These are phyloP conservation scores for Petunia secreta DNA, from an alignment of 257 asterid species.

Conservation along the genomic window DNA sequence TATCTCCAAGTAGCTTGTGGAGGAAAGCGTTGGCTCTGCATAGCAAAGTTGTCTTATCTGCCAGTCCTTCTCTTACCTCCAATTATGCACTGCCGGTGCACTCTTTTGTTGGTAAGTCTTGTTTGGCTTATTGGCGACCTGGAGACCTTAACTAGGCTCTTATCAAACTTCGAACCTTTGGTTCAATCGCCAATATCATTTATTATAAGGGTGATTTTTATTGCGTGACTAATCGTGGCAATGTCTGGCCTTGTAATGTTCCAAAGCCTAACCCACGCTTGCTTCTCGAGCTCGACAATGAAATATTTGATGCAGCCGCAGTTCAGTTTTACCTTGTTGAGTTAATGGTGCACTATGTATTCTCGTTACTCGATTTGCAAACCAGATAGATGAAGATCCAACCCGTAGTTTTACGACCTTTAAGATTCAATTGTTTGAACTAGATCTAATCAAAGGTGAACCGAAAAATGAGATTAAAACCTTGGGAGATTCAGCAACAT, in stretches of 20 bases:
- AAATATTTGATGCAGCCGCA: not conserved
- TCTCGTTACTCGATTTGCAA: not conserved
- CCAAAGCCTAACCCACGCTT: not conserved
- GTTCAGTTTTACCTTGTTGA: not conserved
- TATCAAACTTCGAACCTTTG: not conserved
- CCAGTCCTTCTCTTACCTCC: not conserved
- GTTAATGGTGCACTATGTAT: not conserved
- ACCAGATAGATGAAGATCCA: no score
- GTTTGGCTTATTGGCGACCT: not conserved
- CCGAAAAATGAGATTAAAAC: not conserved
- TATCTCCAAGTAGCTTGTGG: no score
- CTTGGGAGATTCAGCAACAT: not conserved
- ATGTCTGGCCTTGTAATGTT: not conserved
- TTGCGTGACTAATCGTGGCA: not conserved
- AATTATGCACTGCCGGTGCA: not conserved
- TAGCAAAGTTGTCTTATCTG: not conserved
- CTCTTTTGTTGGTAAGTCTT: no score
- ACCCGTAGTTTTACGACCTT: no score
- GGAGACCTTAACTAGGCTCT: not conserved
- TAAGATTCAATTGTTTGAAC: not conserved
- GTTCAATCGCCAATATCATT: not conserved
- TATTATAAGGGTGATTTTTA: not conserved
- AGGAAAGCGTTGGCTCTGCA: no score
- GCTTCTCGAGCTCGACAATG: not conserved
- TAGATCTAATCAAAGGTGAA: not conserved